Evolutionary conservation across 2,329 filamentous ascomycete genomes (phyloP).

Genomic region (Podosphaera fusca): DNA sequence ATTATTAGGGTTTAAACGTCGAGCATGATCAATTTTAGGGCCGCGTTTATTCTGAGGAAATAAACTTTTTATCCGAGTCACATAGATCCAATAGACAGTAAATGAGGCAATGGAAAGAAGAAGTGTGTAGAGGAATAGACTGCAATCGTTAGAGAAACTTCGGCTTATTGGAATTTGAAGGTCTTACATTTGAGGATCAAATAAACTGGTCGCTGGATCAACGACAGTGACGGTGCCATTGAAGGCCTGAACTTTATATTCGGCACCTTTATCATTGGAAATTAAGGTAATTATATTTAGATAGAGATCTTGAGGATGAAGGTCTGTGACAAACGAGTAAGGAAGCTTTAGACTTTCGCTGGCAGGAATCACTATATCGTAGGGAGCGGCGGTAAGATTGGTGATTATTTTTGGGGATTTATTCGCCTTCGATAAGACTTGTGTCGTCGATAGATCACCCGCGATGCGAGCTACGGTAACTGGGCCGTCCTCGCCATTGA

Average conservation of each 20-base stretch:
- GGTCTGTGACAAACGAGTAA: constrained; percentile 71
- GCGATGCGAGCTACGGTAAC: constrained; percentile 56
- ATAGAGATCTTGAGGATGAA: constrained; percentile 75
- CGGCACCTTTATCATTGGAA: constrained; percentile 36
- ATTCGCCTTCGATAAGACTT: constrained; percentile 25
- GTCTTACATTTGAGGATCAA: constrained; percentile 83
- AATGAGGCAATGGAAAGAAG: constrained; percentile 56
- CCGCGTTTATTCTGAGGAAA: constrained; percentile 66
- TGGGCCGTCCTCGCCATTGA: constrained; percentile 58
- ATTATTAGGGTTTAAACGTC: constrained; percentile 22
- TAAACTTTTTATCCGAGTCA: constrained; percentile 86
- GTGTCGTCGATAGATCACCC: constrained; percentile 43
- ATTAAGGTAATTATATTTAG: constrained; percentile 59
- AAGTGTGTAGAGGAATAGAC: constrained; percentile 94
- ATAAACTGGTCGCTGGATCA: constrained; percentile 72
- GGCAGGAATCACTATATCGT: constrained; percentile 48
- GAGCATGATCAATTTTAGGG: constrained; percentile 22
- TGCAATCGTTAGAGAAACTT: constrained; percentile 18
- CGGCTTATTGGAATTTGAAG: neutral
- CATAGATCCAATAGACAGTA: constrained; percentile 89
- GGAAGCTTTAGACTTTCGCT: constrained; percentile 55
- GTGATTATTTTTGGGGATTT: constrained; percentile 33
- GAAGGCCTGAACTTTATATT: constrained; percentile 61
- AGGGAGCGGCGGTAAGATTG: constrained; percentile 62
- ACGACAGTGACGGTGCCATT: constrained; percentile 70